Base-by-base conservation (phyloP, 495 filamentous ascomycete species). In the Aspergillus sclerotiicarbonarius region DNA sequence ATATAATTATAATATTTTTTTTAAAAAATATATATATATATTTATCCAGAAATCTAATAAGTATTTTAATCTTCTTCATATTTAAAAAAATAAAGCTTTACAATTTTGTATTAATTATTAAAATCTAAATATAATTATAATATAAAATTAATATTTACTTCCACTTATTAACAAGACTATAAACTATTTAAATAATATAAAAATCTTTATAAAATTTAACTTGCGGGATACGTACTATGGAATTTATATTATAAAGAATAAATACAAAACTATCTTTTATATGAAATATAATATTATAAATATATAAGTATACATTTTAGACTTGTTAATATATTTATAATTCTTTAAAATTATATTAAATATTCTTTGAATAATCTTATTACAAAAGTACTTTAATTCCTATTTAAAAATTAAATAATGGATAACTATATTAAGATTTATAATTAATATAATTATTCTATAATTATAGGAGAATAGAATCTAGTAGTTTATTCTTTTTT, bases 161-260 rank as follows among this genome's bases (percentile, higher is more conserved):
- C 10, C 31, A 6, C 16, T 52, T 45, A 16, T 45, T 45, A 45
- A 2, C 15, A 32, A 32, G 0, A 13, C 35, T 52, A 25, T 33
- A 52, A 50, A 39, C 18, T 39, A 53, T 53, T 39, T 53, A 39
- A 41, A 39, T 33, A 10, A 33, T 33, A 10, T n/a, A n/a, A n/a
- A n/a, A n/a, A n/a, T n/a, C n/a, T n/a, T n/a, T n/a, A n/a, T n/a
- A n/a, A 6, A 33, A 33, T 10, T 53, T 37, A 4, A 35, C 15
- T 53, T 0, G 5, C 29, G 9, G 6, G 29, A 50, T 50, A 50
- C 29, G 29, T 29, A 50, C 1, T 32, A 51, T 33, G 16, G 25
- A 32, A 49, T 49, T 21, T 21, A 20, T 13, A 31, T 31, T 15
- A n/a, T 13, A 31, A 32, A 32, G 32, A 33, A 51, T n/a, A 31